Conservation (phyloP, 129 eudicot species). For the Tanacetum coccineum region DNA sequence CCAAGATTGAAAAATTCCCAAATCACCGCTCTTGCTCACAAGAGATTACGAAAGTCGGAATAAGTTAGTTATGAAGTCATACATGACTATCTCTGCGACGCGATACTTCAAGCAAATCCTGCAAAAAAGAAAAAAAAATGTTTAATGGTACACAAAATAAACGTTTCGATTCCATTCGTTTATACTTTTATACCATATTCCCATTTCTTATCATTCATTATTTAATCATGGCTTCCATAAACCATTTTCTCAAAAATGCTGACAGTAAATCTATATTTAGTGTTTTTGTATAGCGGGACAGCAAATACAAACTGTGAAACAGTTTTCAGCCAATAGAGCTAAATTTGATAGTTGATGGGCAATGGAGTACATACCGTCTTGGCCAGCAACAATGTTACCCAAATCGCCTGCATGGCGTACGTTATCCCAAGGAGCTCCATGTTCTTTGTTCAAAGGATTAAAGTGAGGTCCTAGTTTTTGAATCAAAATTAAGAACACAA, state of each 20-base stretch:
- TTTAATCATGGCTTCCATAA: too few species aligned
- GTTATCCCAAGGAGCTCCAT: conserved; percentile 81
- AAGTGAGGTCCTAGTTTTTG: conserved; percentile 71
- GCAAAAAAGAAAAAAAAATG: conserved; percentile 9
- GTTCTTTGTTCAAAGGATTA: conserved; percentile 80
- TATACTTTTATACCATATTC: conserved; percentile 1
- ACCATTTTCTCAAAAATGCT: too few species aligned
- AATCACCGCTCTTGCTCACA: background rate
- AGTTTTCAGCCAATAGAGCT: background rate
- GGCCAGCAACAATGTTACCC: conserved; percentile 82
- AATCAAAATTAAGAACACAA: conserved; percentile 13
- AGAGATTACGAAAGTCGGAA: background rate
- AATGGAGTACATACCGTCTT: conserved; percentile 53
- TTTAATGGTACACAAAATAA: background rate
- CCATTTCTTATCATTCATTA: background rate
- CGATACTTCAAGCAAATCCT: conserved; percentile 90
- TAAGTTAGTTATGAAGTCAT: conserved; percentile 9
- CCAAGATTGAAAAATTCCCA: background rate
- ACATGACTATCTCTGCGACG: conserved; percentile 70
- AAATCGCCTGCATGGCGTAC: conserved; percentile 90
- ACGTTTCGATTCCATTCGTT: background rate
- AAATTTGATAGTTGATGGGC: background rate
- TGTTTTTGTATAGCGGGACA: background rate
- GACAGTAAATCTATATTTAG: too few species aligned
- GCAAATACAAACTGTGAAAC: conserved; percentile 12